phyloP scores from a whole-genome alignment of 306 rosid species.

The Echinosophora koreensis region DNA sequence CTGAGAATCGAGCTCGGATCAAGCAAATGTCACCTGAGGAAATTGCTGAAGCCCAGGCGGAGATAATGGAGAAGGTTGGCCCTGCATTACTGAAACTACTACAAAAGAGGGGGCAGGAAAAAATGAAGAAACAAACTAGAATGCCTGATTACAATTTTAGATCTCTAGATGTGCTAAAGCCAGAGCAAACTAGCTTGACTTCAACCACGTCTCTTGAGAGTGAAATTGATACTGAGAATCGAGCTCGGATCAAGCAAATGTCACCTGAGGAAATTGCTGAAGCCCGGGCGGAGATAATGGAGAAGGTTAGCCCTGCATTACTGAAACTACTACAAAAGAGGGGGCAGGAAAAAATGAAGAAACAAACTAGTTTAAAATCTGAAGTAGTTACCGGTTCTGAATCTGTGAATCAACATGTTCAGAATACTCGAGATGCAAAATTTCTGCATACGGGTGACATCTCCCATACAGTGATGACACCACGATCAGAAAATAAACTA shows the following conservation, averaged over 20 bases:
- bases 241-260: conserved; percentile 69
- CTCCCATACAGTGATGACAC: conserved; percentile 36
- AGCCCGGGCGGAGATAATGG: conserved; percentile 83
- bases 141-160: too few species aligned
- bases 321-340: conserved; percentile 68
- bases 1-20: conserved; percentile 71
- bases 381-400: conserved; percentile 47
- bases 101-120: conserved; percentile 74
- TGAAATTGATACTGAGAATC: conserved; percentile 85
- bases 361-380: conserved; percentile 41
- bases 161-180: too few species aligned
- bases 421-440: conserved; percentile 48
- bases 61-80: conserved; percentile 77
- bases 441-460: conserved; percentile 38
- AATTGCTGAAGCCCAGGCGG: conserved; percentile 75
- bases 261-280: conserved; percentile 75
- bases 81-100: conserved; percentile 68
- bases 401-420: conserved; percentile 45
- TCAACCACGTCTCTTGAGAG: too few species aligned
- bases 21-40: conserved; percentile 78
- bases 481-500: conserved; percentile 43
- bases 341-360: conserved; percentile 70
- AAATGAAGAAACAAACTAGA: conserved; percentile 55
- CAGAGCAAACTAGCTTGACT: too few species aligned
- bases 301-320: conserved; percentile 70